These are phyloP conservation scores for Nakaseomyces uthaithaninus DNA, from an alignment of 1,139 yeast species.

Conservation along the genomic window DNA sequence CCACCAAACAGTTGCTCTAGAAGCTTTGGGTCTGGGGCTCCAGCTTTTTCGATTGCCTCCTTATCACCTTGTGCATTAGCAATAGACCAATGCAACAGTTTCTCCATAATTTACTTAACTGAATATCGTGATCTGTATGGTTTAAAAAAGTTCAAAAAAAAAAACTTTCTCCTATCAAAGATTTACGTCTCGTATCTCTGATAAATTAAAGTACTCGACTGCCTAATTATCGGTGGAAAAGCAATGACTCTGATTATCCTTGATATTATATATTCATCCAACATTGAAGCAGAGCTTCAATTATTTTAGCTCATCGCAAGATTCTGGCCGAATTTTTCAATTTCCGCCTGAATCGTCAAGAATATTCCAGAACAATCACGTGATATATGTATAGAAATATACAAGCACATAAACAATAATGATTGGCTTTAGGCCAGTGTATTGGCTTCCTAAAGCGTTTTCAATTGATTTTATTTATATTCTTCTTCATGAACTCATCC, in stretches of 20 bases:
- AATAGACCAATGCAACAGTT: slow-evolving; percentile 83
- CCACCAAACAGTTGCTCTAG: slow-evolving; percentile 72
- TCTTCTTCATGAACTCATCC: slow-evolving; percentile 29
- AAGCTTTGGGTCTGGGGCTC: slow-evolving; percentile 69
- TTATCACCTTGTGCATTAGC: slow-evolving; percentile 67
- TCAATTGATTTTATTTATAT: slow-evolving; percentile 18
- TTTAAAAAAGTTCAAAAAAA: no score
- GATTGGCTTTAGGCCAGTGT: no score
- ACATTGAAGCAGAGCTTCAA: not conserved
- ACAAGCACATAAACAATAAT: no score
- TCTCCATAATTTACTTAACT: slow-evolving; percentile 52
- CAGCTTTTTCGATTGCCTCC: slow-evolving; percentile 51
- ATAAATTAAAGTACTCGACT: no score
- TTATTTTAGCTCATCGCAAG: not conserved
- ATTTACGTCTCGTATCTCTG: no score
- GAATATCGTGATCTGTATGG: not conserved
- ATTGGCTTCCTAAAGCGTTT: not conserved
- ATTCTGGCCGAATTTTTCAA: not conserved
- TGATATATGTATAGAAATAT: not conserved
- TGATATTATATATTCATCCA: no score
- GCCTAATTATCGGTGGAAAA: no score
- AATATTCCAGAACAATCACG: slow-evolving; percentile 2
- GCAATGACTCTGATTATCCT: no score
- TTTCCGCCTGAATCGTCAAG: slow-evolving; percentile 1
- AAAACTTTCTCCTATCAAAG: no score